A percentile compares a stretch with the other conserved stretches of the same genome.
phyloP scores from a whole-genome alignment of 2,329 filamentous ascomycete genomes.

The Beauveria sp. region DNA sequence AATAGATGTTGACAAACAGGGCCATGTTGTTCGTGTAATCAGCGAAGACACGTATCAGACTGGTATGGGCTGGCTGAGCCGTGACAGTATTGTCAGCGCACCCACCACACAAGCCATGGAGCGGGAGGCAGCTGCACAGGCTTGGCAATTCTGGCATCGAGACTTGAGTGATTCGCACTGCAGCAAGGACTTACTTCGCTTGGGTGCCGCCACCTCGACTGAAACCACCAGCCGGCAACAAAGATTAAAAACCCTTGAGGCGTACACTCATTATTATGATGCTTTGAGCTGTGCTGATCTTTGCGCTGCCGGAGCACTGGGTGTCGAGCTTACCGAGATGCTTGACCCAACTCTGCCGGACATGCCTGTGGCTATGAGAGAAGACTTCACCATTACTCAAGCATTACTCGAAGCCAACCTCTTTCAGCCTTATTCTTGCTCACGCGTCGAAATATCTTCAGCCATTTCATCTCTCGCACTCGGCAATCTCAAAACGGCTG shows the following conservation, averaged over 20 bases:
- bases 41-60: conserved; percentile 71
- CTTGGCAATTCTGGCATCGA: conserved; percentile 61
- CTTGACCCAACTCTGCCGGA: conserved; percentile 59
- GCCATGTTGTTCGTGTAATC: conserved; percentile 65
- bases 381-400: conserved; percentile 44
- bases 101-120: conserved; percentile 37
- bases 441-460: conserved; percentile 21
- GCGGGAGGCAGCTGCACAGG: conserved; percentile 56
- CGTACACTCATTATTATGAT: conserved; percentile 48
- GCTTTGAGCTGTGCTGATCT: conserved; percentile 60
- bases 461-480: conserved; percentile 25
- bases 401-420: conserved; percentile 40
- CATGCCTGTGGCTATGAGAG: conserved; percentile 37
- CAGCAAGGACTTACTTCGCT: conserved; percentile 30
- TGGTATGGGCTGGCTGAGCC: conserved; percentile 71
- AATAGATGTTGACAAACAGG: conserved; percentile 58
- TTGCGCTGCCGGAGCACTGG: conserved; percentile 42
- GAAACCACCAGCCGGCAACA: conserved; percentile 15
- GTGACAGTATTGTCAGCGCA: conserved; percentile 44
- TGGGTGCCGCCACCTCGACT: conserved; percentile 25
- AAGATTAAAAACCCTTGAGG: conserved; percentile 34
- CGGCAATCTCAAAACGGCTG: conserved; percentile 12
- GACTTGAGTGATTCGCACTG: conserved; percentile 53
- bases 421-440: conserved; percentile 22
- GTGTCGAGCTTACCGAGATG: conserved; percentile 34